Evolutionary conservation across 2,329 filamentous ascomycete genomes (phyloP), one percentile per base, ranked within the genome.

Genomic region (Alternaria consortialis): DNA sequence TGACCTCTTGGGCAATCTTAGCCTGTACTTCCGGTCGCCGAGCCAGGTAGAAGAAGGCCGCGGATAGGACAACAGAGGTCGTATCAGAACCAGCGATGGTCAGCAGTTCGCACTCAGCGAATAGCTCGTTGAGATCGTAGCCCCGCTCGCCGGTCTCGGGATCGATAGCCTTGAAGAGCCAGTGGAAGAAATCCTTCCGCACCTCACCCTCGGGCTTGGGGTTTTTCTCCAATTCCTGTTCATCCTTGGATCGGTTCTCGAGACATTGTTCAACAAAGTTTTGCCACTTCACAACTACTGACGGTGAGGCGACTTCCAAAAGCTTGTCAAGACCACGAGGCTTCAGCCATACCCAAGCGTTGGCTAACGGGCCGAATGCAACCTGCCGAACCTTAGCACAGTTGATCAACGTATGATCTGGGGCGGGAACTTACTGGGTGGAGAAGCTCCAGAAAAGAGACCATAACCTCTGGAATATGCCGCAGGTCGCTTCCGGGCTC

Each of bases 141-240:
- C 77, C 71, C 39, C 62, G 66, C 56, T 77, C 60, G 58, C 77
- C 73, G 5, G 79, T 79, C 62, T 80, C 69, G 4, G 78, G 76
- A 68, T 84, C 75, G 59, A 77, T 72, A 52, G 80, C 77, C 50
- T 80, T 71, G 58, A 80, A 72, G 5, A 81, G 72, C 74, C 82
- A 74, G 60, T 81, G 71, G 67, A 80, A 79, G 58, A 82, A 79
- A 65, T 82, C 82, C 44, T 79, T 79, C 8, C 70, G 67, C 7
- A 65, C 43, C 58, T 73, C 65, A 9, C 40, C 37, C 3, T 70
- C 66, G 5, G 66, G 54, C 50, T 70, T 69, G 3, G 59, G 60
- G 7, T 57, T 60, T 32, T 39, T 60, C 25, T 67, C 67, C 31
- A 63, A 39, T 13, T 69, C 63, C 37, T 69, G 32, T 27, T 70